A percentile compares a stretch with the other conserved stretches of the same genome.
Evolutionary conservation across 2,329 filamentous ascomycete species (phyloP).

Genomic region (Apiospora malaysiana): DNA sequence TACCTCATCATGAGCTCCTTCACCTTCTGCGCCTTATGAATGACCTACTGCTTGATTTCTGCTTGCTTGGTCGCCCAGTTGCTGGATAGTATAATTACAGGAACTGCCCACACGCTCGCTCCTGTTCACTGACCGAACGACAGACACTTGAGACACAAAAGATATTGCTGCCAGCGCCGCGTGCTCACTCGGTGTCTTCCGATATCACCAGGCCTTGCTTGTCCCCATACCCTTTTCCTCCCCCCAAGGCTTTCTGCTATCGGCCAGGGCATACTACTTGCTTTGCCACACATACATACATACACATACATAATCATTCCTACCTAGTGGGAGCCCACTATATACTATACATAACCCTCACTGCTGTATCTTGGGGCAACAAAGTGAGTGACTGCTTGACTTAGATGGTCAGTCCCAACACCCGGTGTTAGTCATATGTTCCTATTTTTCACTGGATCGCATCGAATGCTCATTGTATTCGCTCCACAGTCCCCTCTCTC

Average conservation of each 20-base stretch:
- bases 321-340: background rate
- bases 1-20: background rate
- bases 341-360: background rate
- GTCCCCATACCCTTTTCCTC: constrained; percentile 18
- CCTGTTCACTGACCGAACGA: background rate
- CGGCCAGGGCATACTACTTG: background rate
- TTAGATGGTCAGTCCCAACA: background rate
- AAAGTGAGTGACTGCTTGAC: background rate
- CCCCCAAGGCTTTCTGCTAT: constrained; percentile 21
- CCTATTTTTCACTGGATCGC: background rate
- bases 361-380: background rate
- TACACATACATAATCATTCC: background rate
- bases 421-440: background rate
- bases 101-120: background rate
- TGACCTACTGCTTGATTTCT: background rate
- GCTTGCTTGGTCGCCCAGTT: background rate
- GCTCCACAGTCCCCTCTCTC: background rate
- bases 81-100: background rate
- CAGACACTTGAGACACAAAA: background rate
- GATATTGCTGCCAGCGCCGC: background rate
- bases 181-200: background rate
- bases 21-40: background rate
- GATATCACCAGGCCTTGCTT: constrained; percentile 10
- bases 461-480: background rate
- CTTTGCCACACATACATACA: background rate